Percentiles rank a stretch among this genome's conserved stretches.
Evolutionary conservation across 768 basidiomycete genomes (phyloP).

Genomic region (Xerocomus potaroensis): DNA sequence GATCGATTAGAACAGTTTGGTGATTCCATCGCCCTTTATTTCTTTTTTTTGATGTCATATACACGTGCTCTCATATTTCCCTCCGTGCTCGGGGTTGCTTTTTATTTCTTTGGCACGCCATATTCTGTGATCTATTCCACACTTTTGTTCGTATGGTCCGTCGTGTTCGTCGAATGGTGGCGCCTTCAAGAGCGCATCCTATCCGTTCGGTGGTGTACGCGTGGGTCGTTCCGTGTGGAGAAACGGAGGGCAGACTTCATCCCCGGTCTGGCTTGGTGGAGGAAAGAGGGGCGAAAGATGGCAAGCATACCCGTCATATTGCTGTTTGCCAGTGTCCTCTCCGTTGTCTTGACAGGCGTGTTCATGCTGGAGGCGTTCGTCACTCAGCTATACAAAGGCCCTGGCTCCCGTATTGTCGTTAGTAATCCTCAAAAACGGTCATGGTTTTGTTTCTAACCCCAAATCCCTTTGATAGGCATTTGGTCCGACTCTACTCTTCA

Average conservation of each 20-base stretch:
- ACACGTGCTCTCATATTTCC: constrained; percentile 77
- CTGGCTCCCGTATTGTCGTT: constrained; percentile 74
- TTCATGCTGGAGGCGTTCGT: constrained; percentile 91
- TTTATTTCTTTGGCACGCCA: constrained; percentile 64
- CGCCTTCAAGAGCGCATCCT: constrained; percentile 78
- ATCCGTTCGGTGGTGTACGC: constrained; percentile 79
- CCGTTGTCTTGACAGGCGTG: constrained; percentile 69
- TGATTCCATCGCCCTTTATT: constrained; percentile 81
- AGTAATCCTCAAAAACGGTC: constrained; percentile 32
- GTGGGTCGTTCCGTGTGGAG: constrained; percentile 73
- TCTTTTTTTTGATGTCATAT: constrained; percentile 83
- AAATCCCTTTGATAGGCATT: constrained; percentile 49
- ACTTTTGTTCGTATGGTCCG: constrained; percentile 77
- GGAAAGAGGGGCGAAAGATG: constrained; percentile 61
- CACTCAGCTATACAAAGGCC: constrained; percentile 82
- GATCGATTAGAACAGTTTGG: constrained; percentile 51
- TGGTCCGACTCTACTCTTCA: constrained; percentile 79
- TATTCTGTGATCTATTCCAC: constrained; percentile 78
- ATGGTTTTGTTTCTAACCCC: background rate
- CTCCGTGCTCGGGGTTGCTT: constrained; percentile 61
- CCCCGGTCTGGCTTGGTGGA: constrained; percentile 66
- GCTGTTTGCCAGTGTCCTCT: constrained; percentile 66
- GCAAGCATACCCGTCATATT: constrained; percentile 70
- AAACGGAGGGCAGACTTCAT: constrained; percentile 59
- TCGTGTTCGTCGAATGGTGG: constrained; percentile 91